Evolutionary conservation across 2,329 filamentous ascomycete genomes (phyloP), one percentile per base, ranked within the genome.

Genomic region (Diaporthe vexans): DNA sequence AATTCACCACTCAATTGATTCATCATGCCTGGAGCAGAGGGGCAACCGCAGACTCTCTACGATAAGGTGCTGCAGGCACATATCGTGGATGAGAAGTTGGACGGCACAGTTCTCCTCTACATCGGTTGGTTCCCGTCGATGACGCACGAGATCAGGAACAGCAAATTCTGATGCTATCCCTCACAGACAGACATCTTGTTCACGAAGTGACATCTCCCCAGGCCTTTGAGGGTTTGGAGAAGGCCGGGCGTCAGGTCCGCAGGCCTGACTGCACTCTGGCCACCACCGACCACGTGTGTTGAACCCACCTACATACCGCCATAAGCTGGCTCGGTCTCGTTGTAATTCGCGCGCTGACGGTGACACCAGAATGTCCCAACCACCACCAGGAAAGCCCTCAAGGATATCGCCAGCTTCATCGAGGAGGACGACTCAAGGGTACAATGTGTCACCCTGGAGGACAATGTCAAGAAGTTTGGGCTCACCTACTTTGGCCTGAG

Each of bases 141-240:
- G 15, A 29, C 40, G 21, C 65, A 37, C 29, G 24, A 13, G 6
- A 43, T n/a, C 17, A 26, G 15, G 40, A 3, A 21, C 61, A 57
- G n/a, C 9, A 37, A 29, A 11, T 40, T 67, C 74, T 72, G 58
- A 76, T 65, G 24, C 21, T 11, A 19, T 56, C 35, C 8, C 51
- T 74, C 73, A 52, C 80, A 95, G 95, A 97, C 86, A 91, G 97
- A 84, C 97, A 99, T 88, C 90, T 99, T 76, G 95, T 98, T 76
- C 97, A 99, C 84, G 97, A 99, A 88, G 97, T 99, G 83, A 99
- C 97, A 80, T 98, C 96, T 80, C 97, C 97, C 77, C 97, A 98
- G 94, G 97, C 97, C 63, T 99, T 98, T 81, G 97, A 99, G 84
- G 96, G 96, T 69, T 91, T 98, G 71, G 94, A 93, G 83, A 98